These are phyloP conservation scores for Ampelocalamus luodianensis DNA, from an alignment of 176 grass and related monocot genomes.

Conservation along the genomic window DNA sequence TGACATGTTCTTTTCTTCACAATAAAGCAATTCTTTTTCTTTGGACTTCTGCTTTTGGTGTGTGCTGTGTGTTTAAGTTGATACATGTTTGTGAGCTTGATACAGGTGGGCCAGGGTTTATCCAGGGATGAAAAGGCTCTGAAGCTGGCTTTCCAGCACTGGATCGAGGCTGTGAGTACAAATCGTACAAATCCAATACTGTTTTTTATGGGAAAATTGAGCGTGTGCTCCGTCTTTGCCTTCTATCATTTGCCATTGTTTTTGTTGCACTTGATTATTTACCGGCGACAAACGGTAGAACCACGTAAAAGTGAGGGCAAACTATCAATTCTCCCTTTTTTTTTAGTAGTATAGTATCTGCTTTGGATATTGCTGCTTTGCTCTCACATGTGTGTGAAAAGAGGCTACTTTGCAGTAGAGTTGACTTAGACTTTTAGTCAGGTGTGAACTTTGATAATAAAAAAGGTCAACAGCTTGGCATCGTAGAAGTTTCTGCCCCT, in stretches of 20 bases:
- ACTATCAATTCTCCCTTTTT: not conserved
- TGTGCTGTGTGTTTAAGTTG: not conserved
- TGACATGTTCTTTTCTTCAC: not conserved
- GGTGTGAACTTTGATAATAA: constrained; percentile 36
- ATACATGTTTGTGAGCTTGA: not conserved
- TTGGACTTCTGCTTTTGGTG: not conserved
- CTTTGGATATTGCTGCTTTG: constrained; percentile 20
- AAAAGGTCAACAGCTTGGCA: not conserved
- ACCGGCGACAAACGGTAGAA: too few relatives aligned
- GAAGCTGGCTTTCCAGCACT: constrained; percentile 94
- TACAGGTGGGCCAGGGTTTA: constrained; percentile 85
- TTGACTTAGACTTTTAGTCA: constrained; percentile 36
- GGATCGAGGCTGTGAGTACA: constrained; percentile 94
- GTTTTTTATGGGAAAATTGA: not conserved
- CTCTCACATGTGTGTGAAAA: constrained; percentile 22
- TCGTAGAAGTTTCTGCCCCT: not conserved
- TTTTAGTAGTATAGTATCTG: constrained; percentile 3
- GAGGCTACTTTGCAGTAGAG: constrained; percentile 19
- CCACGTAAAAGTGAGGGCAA: too few relatives aligned
- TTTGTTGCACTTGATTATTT: too few relatives aligned
- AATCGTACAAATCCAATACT: constrained; percentile 24
- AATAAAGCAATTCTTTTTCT: constrained; percentile 8
- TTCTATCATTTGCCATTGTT: too few relatives aligned
- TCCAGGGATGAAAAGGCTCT: constrained; percentile 68
- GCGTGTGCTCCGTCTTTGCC: too few relatives aligned